Evolutionary conservation across 2,329 filamentous ascomycete genomes (phyloP), one percentile per base, ranked within the genome.

Genomic region (Penicillium sp.): DNA sequence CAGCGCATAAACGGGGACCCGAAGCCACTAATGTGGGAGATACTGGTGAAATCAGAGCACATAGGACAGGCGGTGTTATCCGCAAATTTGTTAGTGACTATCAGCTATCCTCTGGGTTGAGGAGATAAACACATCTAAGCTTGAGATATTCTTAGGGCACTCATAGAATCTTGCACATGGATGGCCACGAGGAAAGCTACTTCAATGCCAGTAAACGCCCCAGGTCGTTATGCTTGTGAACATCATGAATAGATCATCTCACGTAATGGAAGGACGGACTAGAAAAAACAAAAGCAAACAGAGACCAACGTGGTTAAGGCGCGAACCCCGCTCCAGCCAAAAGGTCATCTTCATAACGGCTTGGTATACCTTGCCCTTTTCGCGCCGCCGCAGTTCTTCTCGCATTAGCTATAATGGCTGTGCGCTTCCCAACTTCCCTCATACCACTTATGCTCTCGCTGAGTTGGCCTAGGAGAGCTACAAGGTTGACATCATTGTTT

Each of bases 401-500:
- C 23, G 67, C 65, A 21, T 61, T 60, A 64, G 90, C 88, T 13
- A 91, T 79, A 13, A 89, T 77, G 35, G 80, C 76, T 67, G 90
- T 91, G 77, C 93, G 96, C 71, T 87, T 88, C 48, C 92, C 91
- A 1, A 94, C 80, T 52, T 92, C 89, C 58, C 90, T 86, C 26
- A 91, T 88, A 38, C 88, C 86, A 60, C 86, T 86, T 21, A 93
- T 84, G 64, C 88, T 91, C 65, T 90, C 86, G 66, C 93, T 89
- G 31, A 97, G 84, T 23, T 86, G 85, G 49, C 91, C 90, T 8
- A 98, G 84, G 2, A 98, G 81, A 5, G 87, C 86, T 54, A 96
- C 85, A 2, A 97, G 84, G 58, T 89, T 85, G 30, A 97, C 92
- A 70, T 98, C 92, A 71, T 96, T 95, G 64, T 89, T 84, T 78